Percentiles rank a stretch among this genome's conserved stretches.
Evolutionary conservation across 1,284 basidiomycete species (phyloP).

Genomic region (Marasmius fiardii): DNA sequence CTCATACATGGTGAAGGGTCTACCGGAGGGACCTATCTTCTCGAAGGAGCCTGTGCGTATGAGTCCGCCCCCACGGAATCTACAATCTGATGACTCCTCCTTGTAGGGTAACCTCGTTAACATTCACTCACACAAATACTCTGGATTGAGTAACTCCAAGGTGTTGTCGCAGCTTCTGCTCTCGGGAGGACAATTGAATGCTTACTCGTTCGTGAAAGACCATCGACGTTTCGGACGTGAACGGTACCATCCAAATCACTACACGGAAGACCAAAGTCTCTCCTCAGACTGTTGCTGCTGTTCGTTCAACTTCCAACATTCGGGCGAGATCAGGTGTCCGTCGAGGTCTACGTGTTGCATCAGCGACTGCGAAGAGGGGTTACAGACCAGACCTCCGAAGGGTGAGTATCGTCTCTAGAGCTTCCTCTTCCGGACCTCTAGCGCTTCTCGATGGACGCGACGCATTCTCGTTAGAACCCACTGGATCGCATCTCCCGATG

Average conservation of each 20-base stretch:
- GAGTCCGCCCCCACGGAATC: not conserved
- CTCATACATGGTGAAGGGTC: constrained; percentile 80
- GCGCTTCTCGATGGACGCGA: constrained; percentile 19
- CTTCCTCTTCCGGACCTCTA: constrained; percentile 14
- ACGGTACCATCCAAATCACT: constrained; percentile 59
- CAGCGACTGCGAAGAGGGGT: constrained; percentile 64
- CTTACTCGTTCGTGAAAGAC: constrained; percentile 44
- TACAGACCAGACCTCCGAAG: constrained; percentile 83
- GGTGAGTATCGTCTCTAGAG: constrained; percentile 49
- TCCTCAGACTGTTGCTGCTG: constrained; percentile 48
- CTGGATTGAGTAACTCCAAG: constrained; percentile 83
- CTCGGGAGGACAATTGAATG: too few species aligned
- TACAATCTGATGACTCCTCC: constrained; percentile 4
- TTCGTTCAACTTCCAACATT: constrained; percentile 50
- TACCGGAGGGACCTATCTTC: constrained; percentile 70
- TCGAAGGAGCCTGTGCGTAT: constrained; percentile 78
- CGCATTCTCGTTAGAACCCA: constrained; percentile 75
- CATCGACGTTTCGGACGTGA: constrained; percentile 61
- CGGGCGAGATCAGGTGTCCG: constrained; percentile 74
- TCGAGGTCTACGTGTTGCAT: constrained; percentile 70
- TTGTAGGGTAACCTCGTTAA: constrained; percentile 81
- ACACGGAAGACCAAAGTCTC: constrained; percentile 69
- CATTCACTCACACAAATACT: constrained; percentile 87
- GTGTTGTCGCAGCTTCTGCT: constrained; percentile 31
- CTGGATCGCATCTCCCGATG: constrained; percentile 59